A percentile compares a stretch with the other conserved stretches of the same genome.
phyloP scores from a whole-genome alignment of 352 stramenopile genomes.

The Globisporangium sylvaticum region DNA sequence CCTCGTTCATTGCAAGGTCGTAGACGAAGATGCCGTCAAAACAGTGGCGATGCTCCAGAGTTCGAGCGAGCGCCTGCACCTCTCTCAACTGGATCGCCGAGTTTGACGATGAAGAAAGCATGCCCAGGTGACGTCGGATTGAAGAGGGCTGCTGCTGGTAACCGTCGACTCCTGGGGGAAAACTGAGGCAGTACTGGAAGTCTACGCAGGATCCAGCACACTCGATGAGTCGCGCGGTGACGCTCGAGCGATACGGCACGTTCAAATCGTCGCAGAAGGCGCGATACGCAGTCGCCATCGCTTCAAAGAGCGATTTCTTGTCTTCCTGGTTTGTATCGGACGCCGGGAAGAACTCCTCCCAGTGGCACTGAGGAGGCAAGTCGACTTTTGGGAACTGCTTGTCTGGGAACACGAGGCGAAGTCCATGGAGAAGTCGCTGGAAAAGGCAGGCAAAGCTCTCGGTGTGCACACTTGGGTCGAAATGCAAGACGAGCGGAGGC shows the following conservation, averaged over 20 bases:
- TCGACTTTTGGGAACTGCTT: constrained; percentile 28
- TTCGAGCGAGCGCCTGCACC: constrained; percentile 40
- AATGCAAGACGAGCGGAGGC: constrained; percentile 27
- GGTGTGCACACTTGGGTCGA: constrained; percentile 52
- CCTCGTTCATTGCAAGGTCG: constrained; percentile 38
- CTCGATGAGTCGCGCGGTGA: constrained; percentile 43
- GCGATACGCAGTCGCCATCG: constrained; percentile 45
- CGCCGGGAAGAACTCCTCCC: constrained; percentile 48
- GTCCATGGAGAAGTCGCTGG: constrained; percentile 42
- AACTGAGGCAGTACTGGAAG: constrained; percentile 59
- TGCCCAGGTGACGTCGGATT: background rate
- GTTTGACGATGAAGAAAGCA: background rate
- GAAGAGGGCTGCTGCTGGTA: constrained; percentile 21
- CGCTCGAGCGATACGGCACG: constrained; percentile 42
- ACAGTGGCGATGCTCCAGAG: constrained; percentile 34
- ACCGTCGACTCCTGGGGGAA: constrained; percentile 26
- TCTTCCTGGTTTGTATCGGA: background rate
- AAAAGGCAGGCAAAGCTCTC: constrained; percentile 50
- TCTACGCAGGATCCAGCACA: constrained; percentile 50
- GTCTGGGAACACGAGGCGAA: constrained; percentile 44
- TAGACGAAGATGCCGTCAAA: constrained; percentile 49
- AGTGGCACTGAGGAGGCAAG: constrained; percentile 38
- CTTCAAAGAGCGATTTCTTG: constrained; percentile 19
- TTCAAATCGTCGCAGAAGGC: constrained; percentile 61
- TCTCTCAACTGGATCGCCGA: constrained; percentile 31